phyloP scores from a whole-genome alignment of 2,329 filamentous ascomycete species.

The Helicocarpus griseus region DNA sequence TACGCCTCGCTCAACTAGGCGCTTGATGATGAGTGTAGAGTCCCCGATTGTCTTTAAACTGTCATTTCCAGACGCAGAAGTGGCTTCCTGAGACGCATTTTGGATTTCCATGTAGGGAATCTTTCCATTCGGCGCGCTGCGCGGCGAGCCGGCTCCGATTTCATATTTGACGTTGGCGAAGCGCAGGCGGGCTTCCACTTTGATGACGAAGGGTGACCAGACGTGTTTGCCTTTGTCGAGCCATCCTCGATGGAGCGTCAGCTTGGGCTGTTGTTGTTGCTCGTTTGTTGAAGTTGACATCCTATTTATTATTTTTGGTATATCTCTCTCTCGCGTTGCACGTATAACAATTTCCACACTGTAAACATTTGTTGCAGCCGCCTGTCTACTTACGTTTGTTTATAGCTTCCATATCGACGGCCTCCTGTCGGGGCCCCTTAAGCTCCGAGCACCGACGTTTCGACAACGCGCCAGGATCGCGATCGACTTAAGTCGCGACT shows the following conservation, averaged over 20 bases:
- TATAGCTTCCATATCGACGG: no score
- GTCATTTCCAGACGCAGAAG: not conserved
- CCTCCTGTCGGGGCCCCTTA: no score
- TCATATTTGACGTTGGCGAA: constrained; percentile 42
- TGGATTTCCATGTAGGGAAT: constrained; percentile 44
- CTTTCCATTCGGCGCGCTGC: constrained; percentile 46
- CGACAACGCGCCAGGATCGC: no score
- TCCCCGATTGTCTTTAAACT: constrained; percentile 34
- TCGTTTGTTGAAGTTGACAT: not conserved
- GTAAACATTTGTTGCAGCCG: no score
- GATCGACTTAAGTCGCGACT: no score
- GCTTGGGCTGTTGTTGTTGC: not conserved
- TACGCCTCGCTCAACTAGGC: constrained; percentile 32
- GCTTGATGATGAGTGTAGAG: constrained; percentile 45
- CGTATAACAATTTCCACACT: no score
- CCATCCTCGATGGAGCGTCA: constrained; percentile 1
- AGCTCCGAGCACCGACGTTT: no score
- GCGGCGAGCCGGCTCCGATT: constrained; percentile 36
- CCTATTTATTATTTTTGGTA: not conserved
- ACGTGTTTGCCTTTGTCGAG: constrained; percentile 28
- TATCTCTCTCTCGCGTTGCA: not conserved
- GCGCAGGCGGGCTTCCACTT: constrained; percentile 53
- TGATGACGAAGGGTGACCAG: constrained; percentile 55
- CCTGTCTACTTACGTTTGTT: no score
- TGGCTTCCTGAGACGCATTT: not conserved